Conservation (phyloP, 2,329 filamentous ascomycete genomes). For the Alternaria conjuncta region DNA sequence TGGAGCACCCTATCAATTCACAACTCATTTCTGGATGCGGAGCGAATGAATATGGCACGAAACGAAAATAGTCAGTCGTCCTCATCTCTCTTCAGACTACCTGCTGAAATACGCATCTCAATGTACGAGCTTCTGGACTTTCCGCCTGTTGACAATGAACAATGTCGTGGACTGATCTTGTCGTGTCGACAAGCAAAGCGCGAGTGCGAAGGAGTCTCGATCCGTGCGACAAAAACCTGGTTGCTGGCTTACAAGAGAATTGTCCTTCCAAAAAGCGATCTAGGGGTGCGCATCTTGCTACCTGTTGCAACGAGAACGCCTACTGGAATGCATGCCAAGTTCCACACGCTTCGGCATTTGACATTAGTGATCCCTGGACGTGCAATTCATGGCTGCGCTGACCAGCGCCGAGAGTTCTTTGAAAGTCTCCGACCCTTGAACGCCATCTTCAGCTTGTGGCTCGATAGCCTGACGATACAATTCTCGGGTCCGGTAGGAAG, state of each 20-base stretch:
- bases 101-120: background rate
- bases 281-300: background rate
- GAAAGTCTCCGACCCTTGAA: background rate
- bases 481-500: background rate
- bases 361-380: background rate
- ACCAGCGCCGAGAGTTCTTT: background rate
- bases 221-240: background rate
- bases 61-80: background rate
- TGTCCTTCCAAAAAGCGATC: background rate
- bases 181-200: background rate
- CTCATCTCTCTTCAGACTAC: background rate
- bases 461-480: background rate
- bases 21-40: background rate
- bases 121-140: background rate
- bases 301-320: background rate
- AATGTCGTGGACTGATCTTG: background rate
- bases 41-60: background rate
- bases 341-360: background rate
- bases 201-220: background rate
- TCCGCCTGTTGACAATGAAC: background rate
- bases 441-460: constrained; percentile 4
- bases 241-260: background rate
- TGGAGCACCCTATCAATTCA: background rate
- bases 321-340: background rate
- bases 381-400: background rate